Evolutionary conservation across 202 grass and related monocot genomes (phyloP), one percentile per base, ranked within the genome.

Genomic region (Schoenoplectus tabernaemontani): DNA sequence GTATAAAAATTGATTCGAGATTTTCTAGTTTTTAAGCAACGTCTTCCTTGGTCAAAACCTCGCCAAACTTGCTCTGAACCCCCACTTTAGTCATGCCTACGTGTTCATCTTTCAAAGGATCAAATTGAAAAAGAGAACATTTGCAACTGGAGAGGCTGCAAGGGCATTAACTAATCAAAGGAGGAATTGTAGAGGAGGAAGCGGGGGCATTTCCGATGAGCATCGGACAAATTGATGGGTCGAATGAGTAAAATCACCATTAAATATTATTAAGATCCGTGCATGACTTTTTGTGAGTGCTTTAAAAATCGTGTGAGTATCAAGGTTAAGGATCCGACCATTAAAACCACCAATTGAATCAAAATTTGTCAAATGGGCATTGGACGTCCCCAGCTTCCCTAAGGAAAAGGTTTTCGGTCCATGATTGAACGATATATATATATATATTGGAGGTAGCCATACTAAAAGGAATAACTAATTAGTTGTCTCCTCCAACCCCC

Each of bases 11-110:
- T 50, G 71, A 57, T 26, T 9, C 30, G 2, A 77, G 47, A 9
- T 69, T 69, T 44, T 9, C 65, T 24, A 41, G 54, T 60, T 60
- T 7, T 23, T 9, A 78, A 60, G 75, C 54, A 15, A 39, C 7
- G 38, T 69, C 38, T 22, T 78, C 2, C 7, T 59, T 60, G 75
- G 75, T 78, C 75, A 78, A 78, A 23, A 19, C 50, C 53, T 78
- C 56, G 75, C 75, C 75, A 78, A 60, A 78, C 75, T 60, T 78
- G 75, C 75, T 58, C 15, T 43, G 53, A 33, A 57, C 43, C 75
- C 57, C 71, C 28, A 59, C 28, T 13, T 57, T 56, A 17, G 10
- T 76, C 43, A 20, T 32, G 7, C 30, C 34, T 41, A 78, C 74
- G 54, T 78, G 54, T 15, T 20, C 19, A 41, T 1, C 7, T 76